phyloP scores from a whole-genome alignment of 2,329 filamentous ascomycete genomes.

The Pochonia chlamydosporia region DNA sequence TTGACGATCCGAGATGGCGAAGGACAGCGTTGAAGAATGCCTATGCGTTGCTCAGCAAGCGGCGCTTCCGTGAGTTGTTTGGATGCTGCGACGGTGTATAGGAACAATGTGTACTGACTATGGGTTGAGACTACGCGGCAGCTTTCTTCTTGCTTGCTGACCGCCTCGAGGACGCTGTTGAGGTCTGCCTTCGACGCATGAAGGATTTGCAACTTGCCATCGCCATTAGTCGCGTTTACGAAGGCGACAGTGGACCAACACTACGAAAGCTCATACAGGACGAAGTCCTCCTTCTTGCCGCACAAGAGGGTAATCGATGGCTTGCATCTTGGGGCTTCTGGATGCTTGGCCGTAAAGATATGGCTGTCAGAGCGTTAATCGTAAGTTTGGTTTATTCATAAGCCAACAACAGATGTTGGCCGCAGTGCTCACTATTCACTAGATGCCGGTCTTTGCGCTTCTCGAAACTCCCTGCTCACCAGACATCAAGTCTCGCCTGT shows the following conservation, averaged over 20 bases:
- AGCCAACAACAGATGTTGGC: neutral
- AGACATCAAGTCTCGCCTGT: constrained; percentile 69
- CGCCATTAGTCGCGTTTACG: constrained; percentile 80
- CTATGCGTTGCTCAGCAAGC: constrained; percentile 86
- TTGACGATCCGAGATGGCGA: constrained; percentile 78
- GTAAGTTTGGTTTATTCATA: constrained; percentile 39
- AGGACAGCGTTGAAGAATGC: constrained; percentile 92
- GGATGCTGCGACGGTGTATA: neutral
- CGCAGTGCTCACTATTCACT: neutral
- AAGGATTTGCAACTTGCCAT: constrained; percentile 87
- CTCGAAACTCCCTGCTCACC: constrained; percentile 63
- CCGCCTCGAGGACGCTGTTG: constrained; percentile 76
- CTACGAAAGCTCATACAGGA: constrained; percentile 71
- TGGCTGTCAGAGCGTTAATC: constrained; percentile 78
- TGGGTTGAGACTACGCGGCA: constrained; percentile 71
- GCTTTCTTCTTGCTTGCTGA: constrained; percentile 93
- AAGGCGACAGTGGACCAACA: constrained; percentile 74
- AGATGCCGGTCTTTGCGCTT: constrained; percentile 74
- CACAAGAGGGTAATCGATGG: constrained; percentile 83
- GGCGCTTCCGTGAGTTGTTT: constrained; percentile 64
- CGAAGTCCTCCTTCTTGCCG: constrained; percentile 70
- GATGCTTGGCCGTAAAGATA: constrained; percentile 76
- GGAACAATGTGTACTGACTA: constrained; percentile 1
- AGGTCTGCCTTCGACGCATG: constrained; percentile 80
- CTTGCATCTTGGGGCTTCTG: constrained; percentile 93